A percentile compares a stretch with the other conserved stretches of the same genome.
phyloP scores from a whole-genome alignment of 2,329 filamentous ascomycete genomes.

The Sporothrix pallida region DNA sequence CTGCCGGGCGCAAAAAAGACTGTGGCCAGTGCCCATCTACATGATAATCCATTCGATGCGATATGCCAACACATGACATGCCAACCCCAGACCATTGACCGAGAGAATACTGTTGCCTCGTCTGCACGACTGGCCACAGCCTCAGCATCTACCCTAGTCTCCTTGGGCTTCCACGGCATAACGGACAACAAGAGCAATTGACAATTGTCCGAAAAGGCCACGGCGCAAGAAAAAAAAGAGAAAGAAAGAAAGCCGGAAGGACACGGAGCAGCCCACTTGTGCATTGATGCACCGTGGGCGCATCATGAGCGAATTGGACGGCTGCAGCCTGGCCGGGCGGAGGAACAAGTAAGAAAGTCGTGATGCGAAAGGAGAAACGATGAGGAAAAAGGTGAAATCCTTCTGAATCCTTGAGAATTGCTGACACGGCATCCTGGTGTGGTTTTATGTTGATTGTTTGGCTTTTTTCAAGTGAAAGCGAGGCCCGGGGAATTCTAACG shows the following conservation, averaged over 20 bases:
- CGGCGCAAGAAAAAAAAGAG: background rate
- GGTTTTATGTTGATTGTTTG: too few relatives aligned
- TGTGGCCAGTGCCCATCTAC: background rate
- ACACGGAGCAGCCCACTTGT: background rate
- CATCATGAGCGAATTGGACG: background rate
- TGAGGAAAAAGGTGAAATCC: background rate
- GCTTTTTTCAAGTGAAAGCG: conserved; percentile 4
- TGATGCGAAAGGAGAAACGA: too few relatives aligned
- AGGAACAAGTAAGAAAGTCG: conserved; percentile 12
- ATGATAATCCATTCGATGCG: background rate
- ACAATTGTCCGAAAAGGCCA: background rate
- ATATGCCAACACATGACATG: background rate
- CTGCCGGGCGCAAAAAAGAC: background rate
- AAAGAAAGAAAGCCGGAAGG: background rate
- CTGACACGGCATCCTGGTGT: too few relatives aligned
- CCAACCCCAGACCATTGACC: background rate
- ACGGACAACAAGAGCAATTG: too few relatives aligned
- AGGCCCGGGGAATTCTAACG: conserved; percentile 7
- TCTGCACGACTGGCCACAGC: background rate
- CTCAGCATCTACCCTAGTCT: background rate
- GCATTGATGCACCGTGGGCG: too few relatives aligned
- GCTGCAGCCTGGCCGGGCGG: background rate
- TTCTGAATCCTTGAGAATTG: background rate
- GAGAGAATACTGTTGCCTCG: background rate
- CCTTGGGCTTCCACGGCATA: background rate